Base-by-base conservation (phyloP, 2,329 filamentous ascomycete species). In the Penicillium sp. region DNA sequence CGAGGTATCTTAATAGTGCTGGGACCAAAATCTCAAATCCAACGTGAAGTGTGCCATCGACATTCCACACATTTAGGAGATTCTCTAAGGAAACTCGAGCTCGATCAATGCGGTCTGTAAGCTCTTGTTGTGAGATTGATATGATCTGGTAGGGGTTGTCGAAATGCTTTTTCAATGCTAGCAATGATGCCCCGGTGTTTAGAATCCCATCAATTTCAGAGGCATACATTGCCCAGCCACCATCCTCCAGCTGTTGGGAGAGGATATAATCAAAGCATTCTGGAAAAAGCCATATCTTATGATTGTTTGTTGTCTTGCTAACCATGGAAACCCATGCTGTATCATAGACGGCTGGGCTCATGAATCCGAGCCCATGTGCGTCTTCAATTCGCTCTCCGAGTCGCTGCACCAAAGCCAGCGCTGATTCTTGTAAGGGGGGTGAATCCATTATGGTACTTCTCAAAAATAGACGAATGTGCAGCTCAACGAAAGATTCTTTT, bases 1-100 rank as follows among this genome's bases (percentile, higher is more conserved):
- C 60, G 0, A 75, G 61, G 4, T 66, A 56, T 1, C 64, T 53
- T 7, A 74, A 62, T 28, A 73, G 57, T 16, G 65, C 63, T 1
- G 70, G 66, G 16, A 74, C 62, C 7, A 71, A 60, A 26, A 74
- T 65, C 50, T 75, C 71, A 47, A 73, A 71, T 5, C 71, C 71
- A 4, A 71, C 66, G n/a, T 70, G 65, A 1, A 62, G 60, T 2
- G 64, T 65, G 1, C 58, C 55, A 2, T 61, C 59, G 0, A 72
- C 67, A 56, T 71, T 61, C 69, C 67, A 72, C 12, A 55, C 52
- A 28, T 64, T 48, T 23, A 74, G 49, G 16, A 66, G 55, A 0
- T 23, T 47, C 38, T 60, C 54, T 11, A 71, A 48, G 12, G 62
- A 62, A 7, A 30, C 45, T 20, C 53, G 60, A 3, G 64, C 67